These are phyloP conservation scores for Corymbia calophylla DNA, from an alignment of 441 rosid genomes.

Conservation along the genomic window DNA sequence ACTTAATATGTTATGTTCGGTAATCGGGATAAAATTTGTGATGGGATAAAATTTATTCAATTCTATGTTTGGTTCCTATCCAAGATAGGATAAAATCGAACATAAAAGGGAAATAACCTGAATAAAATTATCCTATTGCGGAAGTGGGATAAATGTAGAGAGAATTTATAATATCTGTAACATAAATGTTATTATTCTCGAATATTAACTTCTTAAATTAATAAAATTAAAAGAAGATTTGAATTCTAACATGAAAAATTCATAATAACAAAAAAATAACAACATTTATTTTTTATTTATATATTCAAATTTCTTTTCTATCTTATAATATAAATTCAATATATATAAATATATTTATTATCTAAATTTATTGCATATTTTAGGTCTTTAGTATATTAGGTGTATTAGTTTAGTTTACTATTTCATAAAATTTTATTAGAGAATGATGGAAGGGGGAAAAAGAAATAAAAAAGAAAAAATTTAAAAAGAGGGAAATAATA, in stretches of 20 bases:
- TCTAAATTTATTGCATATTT: too few relatives aligned
- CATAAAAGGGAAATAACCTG: fast-evolving
- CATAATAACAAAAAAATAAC: background rate
- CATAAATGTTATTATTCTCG: too few relatives aligned
- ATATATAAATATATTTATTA: too few relatives aligned
- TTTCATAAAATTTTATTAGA: background rate
- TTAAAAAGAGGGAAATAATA: too few relatives aligned
- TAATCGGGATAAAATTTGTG: background rate
- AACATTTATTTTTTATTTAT: too few relatives aligned
- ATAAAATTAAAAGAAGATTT: too few relatives aligned
- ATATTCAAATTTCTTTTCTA: too few relatives aligned
- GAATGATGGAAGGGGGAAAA: background rate
- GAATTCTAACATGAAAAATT: too few relatives aligned
- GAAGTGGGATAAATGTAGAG: fast-evolving
- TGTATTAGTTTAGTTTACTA: too few relatives aligned
- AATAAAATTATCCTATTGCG: background rate
- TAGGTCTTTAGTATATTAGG: background rate
- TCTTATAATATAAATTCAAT: background rate
- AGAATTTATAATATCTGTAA: too few relatives aligned
- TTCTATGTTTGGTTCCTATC: fast-evolving
- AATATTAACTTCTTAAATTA: background rate
- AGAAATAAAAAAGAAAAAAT: too few relatives aligned
- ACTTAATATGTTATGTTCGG: background rate
- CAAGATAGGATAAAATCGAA: background rate
- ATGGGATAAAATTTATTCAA: too few relatives aligned